Conservation (phyloP, 495 filamentous ascomycete species). For the Niebla homalea region DNA sequence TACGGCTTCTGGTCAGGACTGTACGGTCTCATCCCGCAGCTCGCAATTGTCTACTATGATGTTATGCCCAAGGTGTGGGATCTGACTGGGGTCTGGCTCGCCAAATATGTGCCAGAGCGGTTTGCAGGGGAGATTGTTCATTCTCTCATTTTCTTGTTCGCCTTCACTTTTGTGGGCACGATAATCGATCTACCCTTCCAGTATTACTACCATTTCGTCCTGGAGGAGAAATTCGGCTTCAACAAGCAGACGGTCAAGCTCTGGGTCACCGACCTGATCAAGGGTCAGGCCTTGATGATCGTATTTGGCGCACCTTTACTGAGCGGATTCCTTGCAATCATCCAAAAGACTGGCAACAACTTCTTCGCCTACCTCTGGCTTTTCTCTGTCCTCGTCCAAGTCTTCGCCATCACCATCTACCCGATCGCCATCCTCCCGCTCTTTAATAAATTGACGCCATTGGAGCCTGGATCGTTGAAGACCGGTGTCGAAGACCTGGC, state of each 20-base stretch:
- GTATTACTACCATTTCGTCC: conserved; percentile 86
- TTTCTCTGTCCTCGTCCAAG: conserved; percentile 73
- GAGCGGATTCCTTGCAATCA: conserved; percentile 76
- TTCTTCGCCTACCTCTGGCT: conserved; percentile 99
- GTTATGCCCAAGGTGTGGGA: conserved; percentile 83
- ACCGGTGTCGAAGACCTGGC: conserved; percentile 77
- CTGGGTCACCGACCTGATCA: conserved; percentile 84
- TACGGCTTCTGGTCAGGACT: conserved; percentile 67
- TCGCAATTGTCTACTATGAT: conserved; percentile 79
- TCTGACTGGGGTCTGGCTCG: conserved; percentile 59
- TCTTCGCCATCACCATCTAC: conserved; percentile 92
- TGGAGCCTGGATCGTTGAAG: conserved; percentile 77
- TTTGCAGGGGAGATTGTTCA: conserved; percentile 91
- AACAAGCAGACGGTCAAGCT: conserved; percentile 90
- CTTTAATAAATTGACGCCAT: conserved; percentile 96
- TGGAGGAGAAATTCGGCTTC: conserved; percentile 96
- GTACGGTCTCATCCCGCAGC: conserved; percentile 74
- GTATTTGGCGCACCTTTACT: conserved; percentile 75
- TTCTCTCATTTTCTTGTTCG: conserved; percentile 81
- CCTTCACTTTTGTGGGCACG: conserved; percentile 69
- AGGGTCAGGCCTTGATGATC: conserved; percentile 70
- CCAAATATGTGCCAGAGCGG: conserved; percentile 55
- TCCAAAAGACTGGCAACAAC: conserved; percentile 76
- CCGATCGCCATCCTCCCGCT: conserved; percentile 86
- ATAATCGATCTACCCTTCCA: conserved; percentile 63